Conservation (phyloP, 2,329 filamentous ascomycete species). For the Ophiostoma sp. region DNA sequence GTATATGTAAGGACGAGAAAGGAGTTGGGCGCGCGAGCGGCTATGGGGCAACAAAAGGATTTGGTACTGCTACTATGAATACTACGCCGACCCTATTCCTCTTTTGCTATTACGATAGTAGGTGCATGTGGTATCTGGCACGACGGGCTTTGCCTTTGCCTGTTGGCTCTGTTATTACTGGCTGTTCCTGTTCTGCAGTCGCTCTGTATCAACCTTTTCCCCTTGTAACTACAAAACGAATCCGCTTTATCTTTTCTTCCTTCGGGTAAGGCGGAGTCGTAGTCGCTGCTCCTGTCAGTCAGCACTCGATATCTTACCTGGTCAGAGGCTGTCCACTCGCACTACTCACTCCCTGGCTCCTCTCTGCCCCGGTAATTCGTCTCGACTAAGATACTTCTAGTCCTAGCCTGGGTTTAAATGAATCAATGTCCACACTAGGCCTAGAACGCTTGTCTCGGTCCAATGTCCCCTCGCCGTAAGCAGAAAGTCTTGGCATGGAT, state of each 20-base stretch:
- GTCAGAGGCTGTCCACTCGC: too few relatives aligned
- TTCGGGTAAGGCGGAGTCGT: neutral
- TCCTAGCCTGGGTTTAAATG: neutral
- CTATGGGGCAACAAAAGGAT: neutral
- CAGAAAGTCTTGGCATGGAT: slow-evolving; percentile 5
- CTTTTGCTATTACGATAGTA: neutral
- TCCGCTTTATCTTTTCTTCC: slow-evolving; percentile 1
- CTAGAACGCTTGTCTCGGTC: slow-evolving; percentile 8
- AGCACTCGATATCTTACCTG: neutral
- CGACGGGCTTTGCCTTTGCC: too few relatives aligned
- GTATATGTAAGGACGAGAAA: neutral
- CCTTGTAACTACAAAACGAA: slow-evolving; percentile 2
- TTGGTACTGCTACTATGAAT: neutral
- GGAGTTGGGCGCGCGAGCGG: slow-evolving; percentile 1
- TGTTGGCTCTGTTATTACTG: too few relatives aligned
- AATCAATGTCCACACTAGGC: slow-evolving; percentile 2
- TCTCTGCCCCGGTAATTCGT: too few relatives aligned
- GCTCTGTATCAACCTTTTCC: neutral
- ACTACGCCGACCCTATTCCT: neutral
- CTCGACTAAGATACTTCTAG: neutral
- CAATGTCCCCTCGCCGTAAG: slow-evolving; percentile 2
- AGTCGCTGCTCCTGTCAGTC: neutral
- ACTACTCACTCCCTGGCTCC: too few relatives aligned
- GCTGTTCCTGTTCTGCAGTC: too few relatives aligned
- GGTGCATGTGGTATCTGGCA: too few relatives aligned